phyloP scores from a whole-genome alignment of 1,284 basidiomycete species.

The Cystobasidium pallidum region DNA sequence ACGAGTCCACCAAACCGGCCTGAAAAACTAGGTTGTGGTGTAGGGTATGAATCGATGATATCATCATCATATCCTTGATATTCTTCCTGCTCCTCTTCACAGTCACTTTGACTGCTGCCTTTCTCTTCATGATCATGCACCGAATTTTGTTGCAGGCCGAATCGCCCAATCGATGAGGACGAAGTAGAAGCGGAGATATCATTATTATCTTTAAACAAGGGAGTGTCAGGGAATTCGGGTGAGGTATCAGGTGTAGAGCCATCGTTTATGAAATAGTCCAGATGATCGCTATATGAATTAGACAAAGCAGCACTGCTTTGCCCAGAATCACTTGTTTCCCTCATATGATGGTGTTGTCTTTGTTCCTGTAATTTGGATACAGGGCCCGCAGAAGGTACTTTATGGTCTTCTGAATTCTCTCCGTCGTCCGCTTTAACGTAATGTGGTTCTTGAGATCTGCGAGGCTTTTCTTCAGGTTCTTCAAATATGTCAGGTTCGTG shows the following conservation, averaged over 20 bases:
- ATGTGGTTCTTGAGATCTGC: neutral
- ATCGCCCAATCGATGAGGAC: neutral
- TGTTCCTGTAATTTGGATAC: neutral
- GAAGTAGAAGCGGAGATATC: neutral
- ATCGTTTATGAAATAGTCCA: slow-evolving; percentile 33
- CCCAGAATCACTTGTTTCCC: slow-evolving; percentile 29
- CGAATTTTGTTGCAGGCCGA: neutral
- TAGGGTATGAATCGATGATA: slow-evolving; percentile 43
- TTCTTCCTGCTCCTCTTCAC: slow-evolving; percentile 17
- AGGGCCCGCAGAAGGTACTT: neutral
- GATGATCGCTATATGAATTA: slow-evolving; percentile 23
- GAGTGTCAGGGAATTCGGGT: slow-evolving; percentile 33
- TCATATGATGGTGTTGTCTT: slow-evolving; percentile 8
- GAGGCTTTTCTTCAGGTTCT: neutral
- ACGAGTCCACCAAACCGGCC: slow-evolving; percentile 40
- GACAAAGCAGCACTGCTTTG: slow-evolving; percentile 13
- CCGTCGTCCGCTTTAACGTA: neutral
- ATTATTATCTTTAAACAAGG: slow-evolving; percentile 20
- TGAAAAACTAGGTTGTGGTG: slow-evolving; percentile 26
- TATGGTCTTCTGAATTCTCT: neutral
- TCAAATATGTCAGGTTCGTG: neutral
- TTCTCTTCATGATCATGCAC: neutral
- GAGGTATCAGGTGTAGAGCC: slow-evolving; percentile 34
- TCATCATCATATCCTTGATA: slow-evolving; percentile 28
- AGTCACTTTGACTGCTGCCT: neutral